Evolutionary conservation across 1,284 basidiomycete genomes (phyloP), one percentile per base, ranked within the genome.

Genomic region (Apiotrichum veenhuisii): DNA sequence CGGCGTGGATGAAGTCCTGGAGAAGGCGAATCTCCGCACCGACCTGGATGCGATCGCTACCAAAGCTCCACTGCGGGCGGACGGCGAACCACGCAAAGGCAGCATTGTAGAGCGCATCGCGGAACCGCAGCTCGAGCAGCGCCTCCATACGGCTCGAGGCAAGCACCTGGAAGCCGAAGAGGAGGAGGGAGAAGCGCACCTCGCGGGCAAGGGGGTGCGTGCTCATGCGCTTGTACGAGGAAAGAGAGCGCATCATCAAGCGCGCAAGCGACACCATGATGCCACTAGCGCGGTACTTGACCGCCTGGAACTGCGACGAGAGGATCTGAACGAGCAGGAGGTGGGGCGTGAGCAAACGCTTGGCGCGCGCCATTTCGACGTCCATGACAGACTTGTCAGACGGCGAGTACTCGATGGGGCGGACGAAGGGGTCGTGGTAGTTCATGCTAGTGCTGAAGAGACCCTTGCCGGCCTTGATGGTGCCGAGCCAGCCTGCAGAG

Each of bases 71-170:
- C 91, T 91, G 88, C 12, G 91, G 89, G 17, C 87, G 83, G 36
- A 87, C 83, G n/a, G 87, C 81, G 76, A 98, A 99, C 96, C 96
- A 98, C 5, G 85, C 84, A 64, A 92, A 89, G 0, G 90, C 91
- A 1, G 87, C 83, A 12, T 79, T 77, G 74, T 91, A 98, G 14
- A 98, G 78, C 49, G 81, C 82, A 63, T 89, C 84, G 47, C 96
- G 83, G 54, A 94, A 79, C 25, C 83, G 76, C 63, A 85, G 82
- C 76, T 98, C 95, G 57, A 91, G 87, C 57, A 85, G 84, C 0
- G 85, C 81, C 72, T 98, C 96, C 65, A 97, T 80, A 59, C 86
- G 83, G 30, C 89, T 94, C 62, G 90, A 91, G 68, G 90, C 89
- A 38, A 98, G 77, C 1, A 92, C 84, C 72, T 96, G 92, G 71